Base-by-base conservation (phyloP, 116 monocot genomes). In the Trichopus zeylanicus region DNA sequence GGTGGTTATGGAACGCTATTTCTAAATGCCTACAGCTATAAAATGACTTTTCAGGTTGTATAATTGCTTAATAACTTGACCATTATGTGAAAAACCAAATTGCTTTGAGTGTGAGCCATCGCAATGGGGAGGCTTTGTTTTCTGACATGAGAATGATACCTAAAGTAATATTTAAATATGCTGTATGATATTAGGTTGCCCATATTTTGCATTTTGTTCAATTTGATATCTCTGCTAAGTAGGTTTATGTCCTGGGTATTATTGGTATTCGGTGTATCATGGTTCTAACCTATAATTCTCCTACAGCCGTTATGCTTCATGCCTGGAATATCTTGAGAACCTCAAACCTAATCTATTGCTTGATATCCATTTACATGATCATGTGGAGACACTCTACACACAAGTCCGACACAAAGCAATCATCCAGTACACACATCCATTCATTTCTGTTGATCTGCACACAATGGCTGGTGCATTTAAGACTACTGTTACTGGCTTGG, bases 401-500 rank as follows among this genome's bases (percentile, higher is more conserved):
- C 72, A 90, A 26, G 90, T 97, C 28, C 81, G 91, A 18, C 90
- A 90, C 65, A 90, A 90, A 65, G 95, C 95, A 11, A 86, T 97
- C 28, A 97, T 97, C 58, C 95, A 97, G 51, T 97, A 97, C 29
- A 90, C 90, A 29, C 76, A 67, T 59, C 95, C 95, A 18, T 97
- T 97, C 67, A 87, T 87, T 21, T 97, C 91, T 68, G 95, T 97
- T 29, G 74, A 97, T 77, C 74, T 97, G 11, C 71, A 74, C 62
- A 84, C 66, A n/a, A 97, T 97, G 91, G 95, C 91, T 32, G 59
- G 48, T 65, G 95, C 95, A 29, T 97, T 97, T 66, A 97, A 86
- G 48, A 97, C 90, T 16, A 68, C 31, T 66, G 77, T 97, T 49
- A 25, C 68, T 57, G 84, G 74, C 28, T 65, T 97, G 59, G 86